Conservation (phyloP, 1,139 yeast genomes). For the Pneumocystis carinii region DNA sequence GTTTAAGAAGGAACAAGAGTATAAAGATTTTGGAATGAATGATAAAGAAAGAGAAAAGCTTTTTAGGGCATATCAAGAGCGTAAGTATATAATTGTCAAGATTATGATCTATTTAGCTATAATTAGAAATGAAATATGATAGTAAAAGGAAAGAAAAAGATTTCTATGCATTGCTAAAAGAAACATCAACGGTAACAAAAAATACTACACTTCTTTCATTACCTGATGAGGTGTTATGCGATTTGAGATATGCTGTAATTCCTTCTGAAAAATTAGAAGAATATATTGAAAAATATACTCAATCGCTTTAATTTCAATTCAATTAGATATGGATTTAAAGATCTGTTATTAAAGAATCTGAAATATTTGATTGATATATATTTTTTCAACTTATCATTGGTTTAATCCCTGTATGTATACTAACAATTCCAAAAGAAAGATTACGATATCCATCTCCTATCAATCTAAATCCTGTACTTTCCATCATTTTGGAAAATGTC, state of each 20-base stretch:
- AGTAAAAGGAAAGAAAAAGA: neutral
- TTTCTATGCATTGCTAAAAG: neutral
- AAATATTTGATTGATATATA: neutral
- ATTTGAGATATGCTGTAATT: neutral
- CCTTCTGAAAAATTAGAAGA: neutral
- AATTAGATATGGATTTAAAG: neutral
- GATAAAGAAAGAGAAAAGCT: constrained; percentile 30
- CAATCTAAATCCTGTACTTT: constrained; percentile 84
- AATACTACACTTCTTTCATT: neutral
- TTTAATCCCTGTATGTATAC: constrained; percentile 91
- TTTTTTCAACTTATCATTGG: constrained; percentile 20
- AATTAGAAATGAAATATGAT: neutral
- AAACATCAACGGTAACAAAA: neutral
- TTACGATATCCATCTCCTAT: constrained; percentile 82
- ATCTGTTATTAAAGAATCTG: neutral
- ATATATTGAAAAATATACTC: neutral
- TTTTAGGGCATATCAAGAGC: constrained; percentile 25
- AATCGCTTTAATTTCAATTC: neutral
- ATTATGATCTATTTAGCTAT: neutral
- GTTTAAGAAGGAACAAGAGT: constrained; percentile 22
- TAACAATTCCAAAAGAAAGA: constrained; percentile 91
- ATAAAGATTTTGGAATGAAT: constrained; percentile 21
- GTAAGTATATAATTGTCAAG: neutral
- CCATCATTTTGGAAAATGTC: constrained; percentile 77
- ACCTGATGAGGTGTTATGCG: neutral